Percentiles rank a stretch among this genome's conserved stretches.
phyloP scores from a whole-genome alignment of 306 rosid species.

The Rosa multiflora region DNA sequence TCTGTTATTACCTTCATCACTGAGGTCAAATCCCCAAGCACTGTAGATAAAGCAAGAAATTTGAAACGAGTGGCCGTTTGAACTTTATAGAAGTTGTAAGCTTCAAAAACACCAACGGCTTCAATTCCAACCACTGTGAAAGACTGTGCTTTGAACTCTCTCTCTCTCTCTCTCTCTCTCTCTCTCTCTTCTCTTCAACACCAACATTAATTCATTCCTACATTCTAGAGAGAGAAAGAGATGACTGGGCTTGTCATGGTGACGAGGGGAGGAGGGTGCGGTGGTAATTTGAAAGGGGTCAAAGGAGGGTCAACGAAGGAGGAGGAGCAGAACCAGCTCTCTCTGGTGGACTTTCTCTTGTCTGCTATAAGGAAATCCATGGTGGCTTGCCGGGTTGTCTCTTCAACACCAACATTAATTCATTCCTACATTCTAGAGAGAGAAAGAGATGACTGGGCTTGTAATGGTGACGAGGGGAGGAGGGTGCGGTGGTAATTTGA shows the following conservation, averaged over 20 bases:
- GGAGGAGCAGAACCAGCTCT: conserved; percentile 65
- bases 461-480: conserved; percentile 80
- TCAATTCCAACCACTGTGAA: not conserved
- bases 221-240: not conserved
- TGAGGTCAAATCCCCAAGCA: conserved; percentile 8
- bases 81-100: conserved; percentile 23
- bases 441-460: conserved; percentile 56
- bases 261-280: conserved; percentile 77
- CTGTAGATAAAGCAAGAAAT: conserved; percentile 35
- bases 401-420: not conserved
- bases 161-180: not conserved
- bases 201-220: not conserved
- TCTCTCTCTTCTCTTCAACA: not conserved
- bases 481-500: conserved; percentile 59
- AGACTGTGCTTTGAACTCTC: not conserved
- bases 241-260: conserved; percentile 84
- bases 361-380: conserved; percentile 86
- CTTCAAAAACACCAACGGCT: conserved; percentile 20
- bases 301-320: conserved; percentile 18
- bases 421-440: not conserved
- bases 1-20: conserved; percentile 21
- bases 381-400: conserved; percentile 73
- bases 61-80: conserved; percentile 88
- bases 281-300: conserved; percentile 38
- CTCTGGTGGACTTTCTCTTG: conserved; percentile 53